These are phyloP conservation scores for Galeopsis tetrahit DNA, from an alignment of 257 asterid species.

Conservation along the genomic window DNA sequence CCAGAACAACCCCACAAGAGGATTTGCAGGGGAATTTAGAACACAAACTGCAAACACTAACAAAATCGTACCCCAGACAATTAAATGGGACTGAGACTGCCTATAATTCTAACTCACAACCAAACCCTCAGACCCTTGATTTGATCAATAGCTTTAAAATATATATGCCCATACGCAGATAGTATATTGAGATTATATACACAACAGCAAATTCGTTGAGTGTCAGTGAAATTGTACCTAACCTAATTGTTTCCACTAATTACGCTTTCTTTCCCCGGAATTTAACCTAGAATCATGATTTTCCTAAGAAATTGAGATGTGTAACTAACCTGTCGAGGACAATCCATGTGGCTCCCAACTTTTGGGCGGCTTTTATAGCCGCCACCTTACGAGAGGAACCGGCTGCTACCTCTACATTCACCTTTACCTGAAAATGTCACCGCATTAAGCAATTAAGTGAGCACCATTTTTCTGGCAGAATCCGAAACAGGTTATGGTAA, in stretches of 20 bases:
- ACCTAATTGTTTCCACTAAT: not conserved
- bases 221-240: not conserved
- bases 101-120: not conserved
- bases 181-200: not conserved
- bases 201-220: not conserved
- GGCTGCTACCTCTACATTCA: slow-evolving; percentile 49
- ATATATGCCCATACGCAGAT: not conserved
- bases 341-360: slow-evolving; percentile 57
- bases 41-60: not conserved
- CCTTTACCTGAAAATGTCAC: slow-evolving; percentile 46
- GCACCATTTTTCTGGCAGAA: slow-evolving; percentile 2
- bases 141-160: not conserved
- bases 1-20: not conserved
- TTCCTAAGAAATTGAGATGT: not conserved
- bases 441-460: not conserved
- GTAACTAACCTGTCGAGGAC: slow-evolving; percentile 60
- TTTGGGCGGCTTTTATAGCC: slow-evolving; percentile 48
- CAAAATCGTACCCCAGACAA: not conserved
- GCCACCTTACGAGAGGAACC: slow-evolving; percentile 58
- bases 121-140: not conserved
- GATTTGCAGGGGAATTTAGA: not conserved
- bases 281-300: not conserved
- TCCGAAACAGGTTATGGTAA: not conserved
- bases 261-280: not conserved
- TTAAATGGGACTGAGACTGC: not conserved